A percentile compares a stretch with the other conserved stretches of the same genome.
Conservation (phyloP, 2,329 filamentous ascomycete genomes). For the Pseudopyricularia javanii region DNA sequence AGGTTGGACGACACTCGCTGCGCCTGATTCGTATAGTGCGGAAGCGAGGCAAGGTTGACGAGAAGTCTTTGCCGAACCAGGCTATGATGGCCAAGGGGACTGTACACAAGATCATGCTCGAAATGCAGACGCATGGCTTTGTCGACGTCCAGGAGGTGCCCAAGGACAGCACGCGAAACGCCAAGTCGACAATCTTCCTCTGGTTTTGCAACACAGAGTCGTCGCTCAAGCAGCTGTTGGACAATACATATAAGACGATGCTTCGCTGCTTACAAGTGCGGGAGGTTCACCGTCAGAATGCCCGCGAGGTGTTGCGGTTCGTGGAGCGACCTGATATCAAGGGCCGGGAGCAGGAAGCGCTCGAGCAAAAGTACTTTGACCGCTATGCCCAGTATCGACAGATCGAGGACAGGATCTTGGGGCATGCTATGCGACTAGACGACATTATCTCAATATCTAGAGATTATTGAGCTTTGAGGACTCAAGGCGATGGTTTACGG, state of each 20-base stretch:
- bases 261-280: constrained; percentile 71
- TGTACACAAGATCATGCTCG: constrained; percentile 70
- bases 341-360: constrained; percentile 69
- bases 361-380: constrained; percentile 62
- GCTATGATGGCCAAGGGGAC: constrained; percentile 78
- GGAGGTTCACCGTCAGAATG: constrained; percentile 59
- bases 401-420: constrained; percentile 61
- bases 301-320: constrained; percentile 64
- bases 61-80: constrained; percentile 72
- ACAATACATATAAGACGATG: constrained; percentile 85
- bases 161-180: constrained; percentile 69
- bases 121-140: constrained; percentile 76
- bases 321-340: constrained; percentile 77
- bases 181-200: constrained; percentile 76
- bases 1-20: constrained; percentile 63
- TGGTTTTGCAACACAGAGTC: constrained; percentile 81
- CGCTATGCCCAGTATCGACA: constrained; percentile 46
- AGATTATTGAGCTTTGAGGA: constrained; percentile 55
- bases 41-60: constrained; percentile 85
- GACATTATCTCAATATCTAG: constrained; percentile 72
- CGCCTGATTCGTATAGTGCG: constrained; percentile 77
- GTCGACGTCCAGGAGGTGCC: constrained; percentile 92
- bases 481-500: too few species aligned
- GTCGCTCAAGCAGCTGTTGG: constrained; percentile 56
- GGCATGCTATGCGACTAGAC: constrained; percentile 71